Conservation (phyloP, 2,329 filamentous ascomycete species). For the Bimuria novae-zelandiae region DNA sequence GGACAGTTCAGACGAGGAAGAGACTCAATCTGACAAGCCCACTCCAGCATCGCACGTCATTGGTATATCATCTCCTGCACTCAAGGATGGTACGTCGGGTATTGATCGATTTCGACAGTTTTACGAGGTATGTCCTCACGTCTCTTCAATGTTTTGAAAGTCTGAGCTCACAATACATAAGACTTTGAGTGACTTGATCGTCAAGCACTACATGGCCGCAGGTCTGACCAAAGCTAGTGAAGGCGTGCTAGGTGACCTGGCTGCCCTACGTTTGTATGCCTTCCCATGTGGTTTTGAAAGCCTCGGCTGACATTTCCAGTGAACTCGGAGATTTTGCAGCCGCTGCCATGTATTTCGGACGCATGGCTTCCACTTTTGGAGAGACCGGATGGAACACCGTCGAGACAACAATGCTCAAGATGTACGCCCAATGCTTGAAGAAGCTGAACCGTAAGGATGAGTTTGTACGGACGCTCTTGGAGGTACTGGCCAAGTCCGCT, state of each 20-base stretch:
- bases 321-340: constrained; percentile 72
- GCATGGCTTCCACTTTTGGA: constrained; percentile 78
- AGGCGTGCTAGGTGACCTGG: constrained; percentile 80
- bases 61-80: constrained; percentile 35
- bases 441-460: constrained; percentile 77
- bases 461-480: constrained; percentile 75
- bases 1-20: constrained; percentile 21
- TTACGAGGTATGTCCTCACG: constrained; percentile 43
- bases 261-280: constrained; percentile 72
- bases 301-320: constrained; percentile 21
- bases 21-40: constrained; percentile 8
- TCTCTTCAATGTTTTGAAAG: not conserved
- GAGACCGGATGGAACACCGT: constrained; percentile 77
- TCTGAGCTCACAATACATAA: constrained; percentile 62
- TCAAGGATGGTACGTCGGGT: constrained; percentile 41
- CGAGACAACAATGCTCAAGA: constrained; percentile 80
- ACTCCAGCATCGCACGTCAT: constrained; percentile 19
- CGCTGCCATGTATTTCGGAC: constrained; percentile 77
- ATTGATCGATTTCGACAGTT: constrained; percentile 46
- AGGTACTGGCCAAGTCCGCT: constrained; percentile 71
- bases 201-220: constrained; percentile 81
- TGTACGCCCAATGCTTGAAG: constrained; percentile 83
- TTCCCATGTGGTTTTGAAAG: not conserved
- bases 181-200: constrained; percentile 79
- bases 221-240: constrained; percentile 78